These are phyloP conservation scores for Mycena belliarum DNA, from an alignment of 768 basidiomycete genomes.

Conservation along the genomic window DNA sequence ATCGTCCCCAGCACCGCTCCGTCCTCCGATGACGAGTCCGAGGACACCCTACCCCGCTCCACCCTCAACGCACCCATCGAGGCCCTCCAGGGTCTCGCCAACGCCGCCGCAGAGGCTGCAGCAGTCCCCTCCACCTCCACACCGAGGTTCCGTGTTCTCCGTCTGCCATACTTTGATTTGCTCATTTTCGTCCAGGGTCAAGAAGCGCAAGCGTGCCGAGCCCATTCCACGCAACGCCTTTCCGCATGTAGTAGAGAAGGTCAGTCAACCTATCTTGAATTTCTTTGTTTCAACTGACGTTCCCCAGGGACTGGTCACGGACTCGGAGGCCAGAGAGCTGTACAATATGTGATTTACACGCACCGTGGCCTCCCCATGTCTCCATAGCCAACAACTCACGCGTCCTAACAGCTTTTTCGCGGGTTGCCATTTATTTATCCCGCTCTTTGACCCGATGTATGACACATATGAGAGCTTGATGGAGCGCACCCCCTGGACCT, in stretches of 20 bases:
- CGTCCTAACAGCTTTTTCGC: slow-evolving; percentile 77
- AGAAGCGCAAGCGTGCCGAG: slow-evolving; percentile 84
- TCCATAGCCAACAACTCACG: slow-evolving; percentile 37
- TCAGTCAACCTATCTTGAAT: slow-evolving; percentile 24
- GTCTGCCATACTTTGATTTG: neutral
- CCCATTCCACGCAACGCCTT: slow-evolving; percentile 84
- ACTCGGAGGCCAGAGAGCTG: slow-evolving; percentile 84
- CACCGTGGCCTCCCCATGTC: slow-evolving; percentile 30
- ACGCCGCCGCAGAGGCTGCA: slow-evolving; percentile 93
- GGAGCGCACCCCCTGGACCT: slow-evolving; percentile 94
- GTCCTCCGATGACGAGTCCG: slow-evolving; percentile 90
- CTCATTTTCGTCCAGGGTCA: slow-evolving; percentile 49
- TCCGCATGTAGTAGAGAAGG: slow-evolving; percentile 89
- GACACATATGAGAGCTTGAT: slow-evolving; percentile 92
- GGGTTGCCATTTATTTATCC: slow-evolving; percentile 95
- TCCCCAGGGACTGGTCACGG: slow-evolving; percentile 77
- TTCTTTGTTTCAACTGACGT: slow-evolving; percentile 3
- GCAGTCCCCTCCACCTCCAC: slow-evolving; percentile 69
- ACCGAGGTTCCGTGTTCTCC: slow-evolving; percentile 49
- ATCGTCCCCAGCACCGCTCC: slow-evolving; percentile 82
- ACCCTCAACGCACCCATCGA: slow-evolving; percentile 91
- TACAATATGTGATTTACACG: slow-evolving; percentile 76
- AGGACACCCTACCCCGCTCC: slow-evolving; percentile 82
- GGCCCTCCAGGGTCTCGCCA: slow-evolving; percentile 90
- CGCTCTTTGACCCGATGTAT: slow-evolving; percentile 89